A percentile compares a stretch with the other conserved stretches of the same genome.
phyloP scores from a whole-genome alignment of 306 rosid genomes.

The Phaseolus lunatus region DNA sequence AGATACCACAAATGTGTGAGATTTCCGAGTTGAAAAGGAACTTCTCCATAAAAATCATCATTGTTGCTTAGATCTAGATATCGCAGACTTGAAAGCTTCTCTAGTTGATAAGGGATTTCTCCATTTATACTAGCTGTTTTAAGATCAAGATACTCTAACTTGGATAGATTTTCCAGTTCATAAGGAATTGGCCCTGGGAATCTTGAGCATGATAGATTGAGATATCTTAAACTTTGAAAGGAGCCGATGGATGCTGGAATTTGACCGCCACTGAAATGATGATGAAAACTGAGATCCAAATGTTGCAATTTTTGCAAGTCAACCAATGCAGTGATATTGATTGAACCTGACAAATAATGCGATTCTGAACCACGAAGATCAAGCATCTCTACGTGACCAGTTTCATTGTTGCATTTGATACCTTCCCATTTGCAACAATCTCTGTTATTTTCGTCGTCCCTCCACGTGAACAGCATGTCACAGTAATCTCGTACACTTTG shows the following conservation, averaged over 20 bases:
- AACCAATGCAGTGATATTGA: background rate
- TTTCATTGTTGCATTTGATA: background rate
- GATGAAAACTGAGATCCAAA: background rate
- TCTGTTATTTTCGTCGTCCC: background rate
- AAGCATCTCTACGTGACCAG: background rate
- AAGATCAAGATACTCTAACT: background rate
- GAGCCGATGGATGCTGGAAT: background rate
- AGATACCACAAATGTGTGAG: background rate
- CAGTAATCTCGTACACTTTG: too few relatives aligned
- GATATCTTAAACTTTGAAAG: constrained; percentile 23
- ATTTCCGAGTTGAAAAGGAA: constrained; percentile 5
- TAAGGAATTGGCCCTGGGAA: background rate
- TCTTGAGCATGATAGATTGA: background rate
- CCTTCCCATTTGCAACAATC: background rate
- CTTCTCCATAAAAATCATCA: background rate
- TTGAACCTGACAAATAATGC: background rate
- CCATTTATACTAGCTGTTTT: too few relatives aligned
- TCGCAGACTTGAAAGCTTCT: too few relatives aligned
- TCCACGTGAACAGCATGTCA: background rate
- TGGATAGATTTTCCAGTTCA: constrained; percentile 18
- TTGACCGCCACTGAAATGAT: rapidly evolving
- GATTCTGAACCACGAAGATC: background rate
- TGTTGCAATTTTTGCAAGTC: background rate
- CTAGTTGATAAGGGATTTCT: too few relatives aligned
- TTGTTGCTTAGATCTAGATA: too few relatives aligned